Evolutionary conservation across 208 protist species (phyloP).

Genomic region (Perkinsela sp.): DNA sequence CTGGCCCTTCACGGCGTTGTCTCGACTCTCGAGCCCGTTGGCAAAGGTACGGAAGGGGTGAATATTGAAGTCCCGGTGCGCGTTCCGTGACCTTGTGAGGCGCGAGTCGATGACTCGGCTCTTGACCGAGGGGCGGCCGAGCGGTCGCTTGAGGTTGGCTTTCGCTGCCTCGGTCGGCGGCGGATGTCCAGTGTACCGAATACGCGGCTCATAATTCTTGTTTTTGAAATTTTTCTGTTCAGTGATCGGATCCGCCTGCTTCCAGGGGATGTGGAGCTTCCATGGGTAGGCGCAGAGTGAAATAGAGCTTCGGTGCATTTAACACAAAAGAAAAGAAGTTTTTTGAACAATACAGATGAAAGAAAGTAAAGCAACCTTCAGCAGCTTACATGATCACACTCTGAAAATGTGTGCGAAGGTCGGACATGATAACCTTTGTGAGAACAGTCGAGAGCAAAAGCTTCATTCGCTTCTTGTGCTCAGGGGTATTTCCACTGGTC

Average conservation of each 20-base stretch:
- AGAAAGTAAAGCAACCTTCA: no score
- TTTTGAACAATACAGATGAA: no score
- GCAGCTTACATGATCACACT: no score
- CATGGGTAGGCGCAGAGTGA: background rate
- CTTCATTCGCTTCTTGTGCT: background rate
- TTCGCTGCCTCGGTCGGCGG: background rate
- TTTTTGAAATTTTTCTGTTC: background rate
- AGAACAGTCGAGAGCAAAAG: background rate
- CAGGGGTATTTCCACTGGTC: background rate
- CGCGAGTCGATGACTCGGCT: background rate
- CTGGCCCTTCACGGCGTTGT: background rate
- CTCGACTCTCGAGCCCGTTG: background rate
- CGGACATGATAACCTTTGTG: background rate
- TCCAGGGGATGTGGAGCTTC: background rate
- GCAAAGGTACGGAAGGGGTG: background rate
- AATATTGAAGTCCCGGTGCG: background rate
- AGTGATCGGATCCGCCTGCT: background rate
- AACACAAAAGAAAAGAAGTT: no score
- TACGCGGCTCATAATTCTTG: background rate
- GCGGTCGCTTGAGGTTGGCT: background rate
- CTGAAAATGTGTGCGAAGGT: no score
- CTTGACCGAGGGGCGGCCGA: background rate
- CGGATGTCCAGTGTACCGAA: background rate
- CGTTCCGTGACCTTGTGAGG: background rate
- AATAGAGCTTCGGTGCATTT: no score